These are phyloP conservation scores for Corrigiola litoralis DNA, from an alignment of 179 eudicot genomes.

Conservation along the genomic window DNA sequence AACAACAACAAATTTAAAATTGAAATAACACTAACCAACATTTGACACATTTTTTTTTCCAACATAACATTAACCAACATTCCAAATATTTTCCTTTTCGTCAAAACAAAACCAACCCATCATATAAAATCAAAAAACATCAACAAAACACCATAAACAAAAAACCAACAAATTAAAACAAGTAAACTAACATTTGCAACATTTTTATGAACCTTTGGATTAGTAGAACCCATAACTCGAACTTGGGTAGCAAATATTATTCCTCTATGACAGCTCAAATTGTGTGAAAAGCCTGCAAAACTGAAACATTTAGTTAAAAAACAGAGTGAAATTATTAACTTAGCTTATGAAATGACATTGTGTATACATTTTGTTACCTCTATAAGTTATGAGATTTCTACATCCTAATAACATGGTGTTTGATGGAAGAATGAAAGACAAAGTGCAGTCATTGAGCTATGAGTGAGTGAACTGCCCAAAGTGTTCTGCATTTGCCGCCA, in stretches of 20 bases:
- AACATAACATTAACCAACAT: too few relatives aligned
- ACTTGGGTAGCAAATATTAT: constrained; percentile 21
- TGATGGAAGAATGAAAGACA: not conserved
- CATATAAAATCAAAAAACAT: not conserved
- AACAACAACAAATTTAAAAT: too few relatives aligned
- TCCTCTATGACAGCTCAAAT: constrained; percentile 17
- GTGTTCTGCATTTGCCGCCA: not conserved
- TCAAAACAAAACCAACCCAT: not conserved
- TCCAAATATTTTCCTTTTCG: too few relatives aligned
- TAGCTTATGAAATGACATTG: not conserved
- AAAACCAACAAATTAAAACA: not conserved
- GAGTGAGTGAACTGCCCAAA: not conserved
- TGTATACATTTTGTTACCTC: too few relatives aligned
- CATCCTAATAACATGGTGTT: constrained; percentile 34
- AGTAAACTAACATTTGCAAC: constrained; percentile 25
- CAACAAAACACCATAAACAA: not conserved
- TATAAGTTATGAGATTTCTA: constrained; percentile 21
- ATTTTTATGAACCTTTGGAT: constrained; percentile 18
- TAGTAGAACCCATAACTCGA: constrained; percentile 30
- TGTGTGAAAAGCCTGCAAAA: constrained; percentile 32
- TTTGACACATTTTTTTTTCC: too few relatives aligned
- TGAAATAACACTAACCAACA: constrained; percentile 1
- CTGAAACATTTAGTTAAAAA: not conserved
- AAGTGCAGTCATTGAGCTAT: not conserved
- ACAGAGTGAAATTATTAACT: not conserved